Conservation (phyloP, 2,329 filamentous ascomycete species). For the Ampelomyces quisqualis region DNA sequence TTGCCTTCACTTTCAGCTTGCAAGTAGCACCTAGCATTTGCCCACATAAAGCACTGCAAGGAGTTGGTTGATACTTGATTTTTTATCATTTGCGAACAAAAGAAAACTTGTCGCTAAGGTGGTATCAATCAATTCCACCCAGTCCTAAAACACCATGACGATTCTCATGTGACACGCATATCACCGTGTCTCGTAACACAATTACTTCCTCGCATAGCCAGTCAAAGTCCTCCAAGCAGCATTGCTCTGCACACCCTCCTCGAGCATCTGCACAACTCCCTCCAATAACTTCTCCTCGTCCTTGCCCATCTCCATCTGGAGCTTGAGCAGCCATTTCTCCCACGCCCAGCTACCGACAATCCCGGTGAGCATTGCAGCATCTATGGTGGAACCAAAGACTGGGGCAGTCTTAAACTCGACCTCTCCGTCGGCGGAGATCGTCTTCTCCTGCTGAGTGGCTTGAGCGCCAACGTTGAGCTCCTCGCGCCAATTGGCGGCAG, state of each 20-base stretch:
- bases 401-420: conserved; percentile 31
- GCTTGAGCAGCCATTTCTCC: conserved; percentile 93
- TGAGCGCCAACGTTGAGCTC: conserved; percentile 39
- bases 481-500: conserved; percentile 43
- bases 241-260: conserved; percentile 60
- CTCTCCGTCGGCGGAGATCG: conserved; percentile 40
- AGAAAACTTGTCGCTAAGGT: conserved; percentile 25
- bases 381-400: conserved; percentile 55
- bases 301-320: conserved; percentile 83
- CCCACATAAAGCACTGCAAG: neutral
- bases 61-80: conserved; percentile 17
- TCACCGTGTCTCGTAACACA: conserved; percentile 10
- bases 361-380: conserved; percentile 73
- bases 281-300: conserved; percentile 55
- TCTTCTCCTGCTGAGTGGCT: conserved; percentile 34
- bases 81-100: conserved; percentile 23
- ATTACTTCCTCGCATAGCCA: conserved; percentile 50
- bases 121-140: conserved; percentile 29
- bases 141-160: conserved; percentile 1
- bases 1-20: neutral
- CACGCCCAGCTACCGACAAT: conserved; percentile 85
- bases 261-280: conserved; percentile 58
- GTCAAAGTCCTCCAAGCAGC: conserved; percentile 62
- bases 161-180: conserved; percentile 3
- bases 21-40: too few relatives aligned